Conservation (phyloP, 2,329 filamentous ascomycete genomes). For the Aureobasidium lini region DNA sequence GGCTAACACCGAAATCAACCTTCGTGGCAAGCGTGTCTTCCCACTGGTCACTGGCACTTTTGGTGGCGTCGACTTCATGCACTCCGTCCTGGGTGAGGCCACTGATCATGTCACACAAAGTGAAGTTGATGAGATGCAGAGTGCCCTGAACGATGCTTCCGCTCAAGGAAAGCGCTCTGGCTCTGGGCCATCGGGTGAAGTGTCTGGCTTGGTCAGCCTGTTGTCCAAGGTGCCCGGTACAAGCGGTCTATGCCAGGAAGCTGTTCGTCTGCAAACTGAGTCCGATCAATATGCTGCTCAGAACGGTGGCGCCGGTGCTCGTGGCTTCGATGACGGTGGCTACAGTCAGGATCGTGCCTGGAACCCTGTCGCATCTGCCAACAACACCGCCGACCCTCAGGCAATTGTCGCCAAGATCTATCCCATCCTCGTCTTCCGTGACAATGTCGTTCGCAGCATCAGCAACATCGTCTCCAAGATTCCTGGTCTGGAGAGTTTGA, state of each 20-base stretch:
- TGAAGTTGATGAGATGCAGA: slow-evolving; percentile 77
- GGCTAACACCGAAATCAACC: slow-evolving; percentile 58
- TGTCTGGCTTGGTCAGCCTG: slow-evolving; percentile 55
- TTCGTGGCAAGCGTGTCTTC: slow-evolving; percentile 67
- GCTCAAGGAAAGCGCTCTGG: slow-evolving; percentile 19
- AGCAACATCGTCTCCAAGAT: slow-evolving; percentile 82
- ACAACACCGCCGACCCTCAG: slow-evolving; percentile 54
- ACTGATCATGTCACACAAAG: slow-evolving; percentile 87
- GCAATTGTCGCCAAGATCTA: slow-evolving; percentile 59
- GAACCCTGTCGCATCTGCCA: slow-evolving; percentile 20
- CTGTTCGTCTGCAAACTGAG: slow-evolving; percentile 36
- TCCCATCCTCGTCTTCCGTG: slow-evolving; percentile 86
- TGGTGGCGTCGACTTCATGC: slow-evolving; percentile 87
- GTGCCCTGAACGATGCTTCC: slow-evolving; percentile 27
- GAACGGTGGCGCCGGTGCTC: slow-evolving; percentile 23
- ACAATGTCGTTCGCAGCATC: slow-evolving; percentile 85
- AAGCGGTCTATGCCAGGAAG: slow-evolving; percentile 39
- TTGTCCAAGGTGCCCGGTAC: slow-evolving; percentile 65
- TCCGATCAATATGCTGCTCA: slow-evolving; percentile 41
- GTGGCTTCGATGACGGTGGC: slow-evolving; percentile 29
- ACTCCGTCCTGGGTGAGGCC: slow-evolving; percentile 72
- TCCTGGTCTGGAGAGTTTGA: slow-evolving; percentile 78
- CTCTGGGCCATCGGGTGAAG: slow-evolving; percentile 26
- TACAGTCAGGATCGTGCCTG: slow-evolving; percentile 31
- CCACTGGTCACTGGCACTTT: slow-evolving; percentile 88